Evolutionary conservation across 2,329 filamentous ascomycete species (phyloP), one percentile per base, ranked within the genome.

Genomic region (Ceratocystis cacaofunesta): DNA sequence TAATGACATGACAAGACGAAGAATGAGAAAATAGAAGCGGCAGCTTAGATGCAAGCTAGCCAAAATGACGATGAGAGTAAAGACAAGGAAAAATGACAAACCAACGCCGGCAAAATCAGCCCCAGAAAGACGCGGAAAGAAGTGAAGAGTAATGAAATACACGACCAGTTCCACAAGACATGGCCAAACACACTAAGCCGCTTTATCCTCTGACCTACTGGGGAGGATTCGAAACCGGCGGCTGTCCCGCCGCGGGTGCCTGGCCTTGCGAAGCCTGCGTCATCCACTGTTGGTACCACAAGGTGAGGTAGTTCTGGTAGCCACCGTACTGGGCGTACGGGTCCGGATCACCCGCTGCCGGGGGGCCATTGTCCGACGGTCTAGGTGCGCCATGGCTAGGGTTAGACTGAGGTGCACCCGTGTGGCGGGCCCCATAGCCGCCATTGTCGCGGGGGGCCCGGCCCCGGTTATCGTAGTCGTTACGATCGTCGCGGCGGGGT

Each of bases 271-370:
- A 64, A 76, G 77, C 70, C 32, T 78, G 76, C 69, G 76, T 76
- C 72, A 78, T 74, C 72, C 81, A 71, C 36, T 87, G 88, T 72
- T 89, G 85, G 76, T 90, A 92, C 89, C 89, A 94, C 70, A 92
- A 79, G 50, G 87, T 84, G 67, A 90, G 76, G 73, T 92, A 94
- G 70, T 87, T 87, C 70, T 91, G 82, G 74, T 92, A 92, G 68
- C 89, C 89, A 69, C 89, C 89, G 75, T 92, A 94, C 66, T 85
- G 80, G 66, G 89, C 89, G 75, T 94, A 94, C 0, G 86, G 86
- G 71, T 89, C 88, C 65, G 79, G 78, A 61, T 78, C 79, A 68
- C 80, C 78, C 68, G 76, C 17, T 1, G 62, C 57, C 32, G 44
- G 43, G 30, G 62, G 55, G 6, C 55, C 48, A n/a, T 36, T 78